Conservation (phyloP, 2,329 filamentous ascomycete genomes). For the Exophiala mesophila region DNA sequence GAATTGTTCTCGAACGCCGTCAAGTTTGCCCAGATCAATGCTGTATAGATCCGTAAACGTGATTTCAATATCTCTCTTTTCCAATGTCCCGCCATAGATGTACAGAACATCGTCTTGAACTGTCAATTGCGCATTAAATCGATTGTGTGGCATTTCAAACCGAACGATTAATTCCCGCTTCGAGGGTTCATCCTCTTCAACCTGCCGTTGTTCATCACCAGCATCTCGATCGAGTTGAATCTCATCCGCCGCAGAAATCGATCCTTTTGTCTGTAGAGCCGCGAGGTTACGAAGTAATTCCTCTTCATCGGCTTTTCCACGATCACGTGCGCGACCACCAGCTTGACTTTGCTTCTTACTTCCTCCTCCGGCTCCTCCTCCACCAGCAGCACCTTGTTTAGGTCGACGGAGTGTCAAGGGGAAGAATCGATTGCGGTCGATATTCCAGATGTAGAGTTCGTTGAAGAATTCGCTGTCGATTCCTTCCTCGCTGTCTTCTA, state of each 20-base stretch:
- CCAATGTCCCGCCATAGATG: conserved; percentile 91
- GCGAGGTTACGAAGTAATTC: conserved; percentile 83
- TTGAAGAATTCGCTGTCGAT: conserved; percentile 99
- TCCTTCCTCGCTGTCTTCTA: conserved; percentile 85
- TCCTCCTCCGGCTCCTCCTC: too few species aligned
- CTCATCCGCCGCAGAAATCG: conserved; percentile 51
- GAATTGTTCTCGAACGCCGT: conserved; percentile 90
- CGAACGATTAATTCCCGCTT: conserved; percentile 57
- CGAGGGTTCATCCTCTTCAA: conserved; percentile 52
- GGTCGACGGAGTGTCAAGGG: conserved; percentile 71
- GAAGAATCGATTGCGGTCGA: conserved; percentile 94
- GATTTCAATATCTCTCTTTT: conserved; percentile 90
- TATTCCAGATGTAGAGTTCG: conserved; percentile 83
- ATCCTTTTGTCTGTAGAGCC: conserved; percentile 70
- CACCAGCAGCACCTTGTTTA: conserved; percentile 58
- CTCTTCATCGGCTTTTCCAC: conserved; percentile 85
- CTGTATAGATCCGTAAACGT: conserved; percentile 95
- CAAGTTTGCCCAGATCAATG: conserved; percentile 88
- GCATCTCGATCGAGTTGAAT: conserved; percentile 40
- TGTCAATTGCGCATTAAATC: conserved; percentile 86
- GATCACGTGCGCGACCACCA: conserved; percentile 50
- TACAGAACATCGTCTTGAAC: conserved; percentile 91
- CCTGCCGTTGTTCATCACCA: too few species aligned
- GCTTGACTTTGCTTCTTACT: conserved; percentile 49
- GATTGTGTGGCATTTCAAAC: conserved; percentile 79